Evolutionary conservation across 495 filamentous ascomycete genomes (phyloP), one percentile per base, ranked within the genome.

Genomic region (Filosporella fistucella): DNA sequence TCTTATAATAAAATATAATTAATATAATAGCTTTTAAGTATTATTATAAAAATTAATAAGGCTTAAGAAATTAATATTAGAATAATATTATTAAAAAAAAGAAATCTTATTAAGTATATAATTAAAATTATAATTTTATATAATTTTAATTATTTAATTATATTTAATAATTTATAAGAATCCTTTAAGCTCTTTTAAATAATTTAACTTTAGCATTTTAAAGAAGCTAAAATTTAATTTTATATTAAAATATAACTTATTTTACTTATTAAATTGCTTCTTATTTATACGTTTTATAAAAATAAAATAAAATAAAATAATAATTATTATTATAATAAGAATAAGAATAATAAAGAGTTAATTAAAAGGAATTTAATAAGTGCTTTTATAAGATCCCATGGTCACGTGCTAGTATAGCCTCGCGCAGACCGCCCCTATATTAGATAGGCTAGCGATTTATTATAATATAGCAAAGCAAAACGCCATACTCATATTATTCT

Each of bases 401-500:
- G n/a, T 35, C n/a, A 5, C 4, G 18, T 35, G 18, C 18, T 8
- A 35, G 6, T 35, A 35, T 6, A 16, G n/a, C n/a, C n/a, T n/a
- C n/a, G n/a, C n/a, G n/a, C n/a, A n/a, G n/a, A n/a, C n/a, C n/a
- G n/a, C n/a, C n/a, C n/a, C n/a, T n/a, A 35, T 35, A 14, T 14
- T 8, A 6, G 18, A 6, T 35, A 35, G 18, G n/a, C 28, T 30
- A 14, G 18, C 11, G 33, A 44, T 32, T 32, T 30, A 20, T 32
- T 17, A 21, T 44, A 32, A 44, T 44, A 32, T 18, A 42, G 23
- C 25, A 3, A 42, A 37, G 5, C 26, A 47, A 13, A 47, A 8
- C 33, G 4, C n/a, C 6, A 16, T 16, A 35, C 6, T 35, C 33
- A 35, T 30, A 44, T 51, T 16, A 44, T 44, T 51, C 48, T 51